Evolutionary conservation across 495 filamentous ascomycete species (phyloP).

Genomic region (Penicillium mononematosum): DNA sequence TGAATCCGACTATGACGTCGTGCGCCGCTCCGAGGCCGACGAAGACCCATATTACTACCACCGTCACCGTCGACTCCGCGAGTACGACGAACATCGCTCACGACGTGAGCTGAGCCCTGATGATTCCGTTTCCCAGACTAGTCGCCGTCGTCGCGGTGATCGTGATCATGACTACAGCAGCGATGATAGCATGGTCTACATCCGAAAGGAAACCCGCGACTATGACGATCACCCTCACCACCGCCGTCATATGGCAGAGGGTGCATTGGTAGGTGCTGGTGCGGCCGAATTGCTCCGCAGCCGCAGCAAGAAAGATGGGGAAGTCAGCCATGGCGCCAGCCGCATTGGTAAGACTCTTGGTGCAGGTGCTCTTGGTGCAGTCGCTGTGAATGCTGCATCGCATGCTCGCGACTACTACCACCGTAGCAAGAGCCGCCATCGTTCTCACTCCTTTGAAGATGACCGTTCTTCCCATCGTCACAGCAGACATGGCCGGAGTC

Average conservation of each 20-base stretch:
- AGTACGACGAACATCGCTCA: constrained; percentile 53
- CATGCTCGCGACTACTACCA: constrained; percentile 71
- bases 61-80: constrained; percentile 54
- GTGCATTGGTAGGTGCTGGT: constrained; percentile 76
- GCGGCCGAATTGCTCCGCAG: constrained; percentile 71
- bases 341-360: constrained; percentile 73
- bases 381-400: constrained; percentile 75
- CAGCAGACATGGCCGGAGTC: constrained; percentile 37
- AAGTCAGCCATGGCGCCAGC: constrained; percentile 55
- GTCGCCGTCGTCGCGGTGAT: constrained; percentile 38
- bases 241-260: constrained; percentile 82
- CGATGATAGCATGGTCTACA: constrained; percentile 63
- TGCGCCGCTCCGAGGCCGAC: constrained; percentile 60
- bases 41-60: constrained; percentile 64
- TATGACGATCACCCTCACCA: constrained; percentile 60
- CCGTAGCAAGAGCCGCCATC: constrained; percentile 53
- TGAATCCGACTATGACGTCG: constrained; percentile 66
- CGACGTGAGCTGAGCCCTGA: constrained; percentile 57
- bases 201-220: constrained; percentile 54
- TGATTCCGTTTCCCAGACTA: constrained; percentile 57
- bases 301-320: constrained; percentile 59
- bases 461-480: constrained; percentile 40
- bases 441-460: constrained; percentile 51
- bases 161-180: constrained; percentile 52
- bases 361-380: constrained; percentile 76